A percentile compares a stretch with the other conserved stretches of the same genome.
phyloP scores from a whole-genome alignment of 441 rosid genomes.

The Gossypium aridum region DNA sequence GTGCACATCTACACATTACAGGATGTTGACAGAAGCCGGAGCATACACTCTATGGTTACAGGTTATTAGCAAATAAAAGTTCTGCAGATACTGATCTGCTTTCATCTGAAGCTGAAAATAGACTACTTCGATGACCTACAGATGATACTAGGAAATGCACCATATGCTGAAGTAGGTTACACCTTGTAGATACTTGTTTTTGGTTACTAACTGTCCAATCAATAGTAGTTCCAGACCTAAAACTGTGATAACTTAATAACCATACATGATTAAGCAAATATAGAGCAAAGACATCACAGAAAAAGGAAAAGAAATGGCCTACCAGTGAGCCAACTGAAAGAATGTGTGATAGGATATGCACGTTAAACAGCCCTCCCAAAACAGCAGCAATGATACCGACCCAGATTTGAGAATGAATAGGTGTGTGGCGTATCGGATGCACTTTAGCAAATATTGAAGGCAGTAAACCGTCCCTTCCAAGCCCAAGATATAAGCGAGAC shows the following conservation, averaged over 20 bases:
- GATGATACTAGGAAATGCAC: neutral
- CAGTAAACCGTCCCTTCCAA: conserved; percentile 72
- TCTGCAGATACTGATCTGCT: neutral
- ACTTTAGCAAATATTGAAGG: conserved; percentile 67
- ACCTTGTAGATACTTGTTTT: no score
- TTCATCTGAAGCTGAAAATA: neutral
- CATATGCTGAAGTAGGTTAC: neutral
- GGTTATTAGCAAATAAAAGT: neutral
- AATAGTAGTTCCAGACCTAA: neutral
- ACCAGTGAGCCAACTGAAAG: conserved; percentile 97
- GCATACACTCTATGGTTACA: neutral
- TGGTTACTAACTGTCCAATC: no score
- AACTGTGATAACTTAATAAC: neutral
- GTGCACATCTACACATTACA: neutral
- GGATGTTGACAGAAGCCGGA: neutral
- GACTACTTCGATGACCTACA: neutral
- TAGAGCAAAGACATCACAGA: neutral
- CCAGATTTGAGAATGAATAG: conserved; percentile 92
- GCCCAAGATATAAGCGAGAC: conserved; percentile 83
- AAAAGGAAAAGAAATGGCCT: conserved; percentile 17
- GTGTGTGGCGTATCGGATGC: conserved; percentile 74
- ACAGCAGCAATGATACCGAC: conserved; percentile 78
- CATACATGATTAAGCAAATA: conserved; percentile 4
- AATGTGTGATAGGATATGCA: conserved; percentile 80
- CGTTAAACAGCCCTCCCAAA: conserved; percentile 82